Evolutionary conservation across 306 rosid species (phyloP).

Genomic region (Vigna mungo): DNA sequence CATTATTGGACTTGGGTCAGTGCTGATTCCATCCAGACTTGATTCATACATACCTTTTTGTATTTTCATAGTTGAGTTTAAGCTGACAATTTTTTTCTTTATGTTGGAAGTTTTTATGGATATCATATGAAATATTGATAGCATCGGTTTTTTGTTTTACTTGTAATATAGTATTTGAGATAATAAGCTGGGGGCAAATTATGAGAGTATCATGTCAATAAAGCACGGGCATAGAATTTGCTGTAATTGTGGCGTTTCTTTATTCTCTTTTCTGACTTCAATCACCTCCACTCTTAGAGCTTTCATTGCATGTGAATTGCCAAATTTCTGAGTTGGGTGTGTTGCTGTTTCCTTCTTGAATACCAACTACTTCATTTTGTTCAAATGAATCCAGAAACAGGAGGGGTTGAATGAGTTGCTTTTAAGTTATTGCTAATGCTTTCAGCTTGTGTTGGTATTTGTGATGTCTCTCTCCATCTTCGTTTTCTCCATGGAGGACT

Average conservation of each 20-base stretch:
- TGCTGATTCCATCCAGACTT: conserved; percentile 57
- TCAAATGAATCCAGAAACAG: not conserved
- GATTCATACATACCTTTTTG: conserved; percentile 21
- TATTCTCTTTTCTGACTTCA: not conserved
- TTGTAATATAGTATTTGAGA: conserved; percentile 42
- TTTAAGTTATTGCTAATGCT: no score
- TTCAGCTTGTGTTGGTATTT: no score
- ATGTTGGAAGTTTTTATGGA: conserved; percentile 21
- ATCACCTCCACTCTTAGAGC: not conserved
- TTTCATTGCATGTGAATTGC: conserved; percentile 2
- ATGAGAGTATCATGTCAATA: conserved; percentile 32
- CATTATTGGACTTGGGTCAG: conserved; percentile 97
- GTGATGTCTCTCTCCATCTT: no score
- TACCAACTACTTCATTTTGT: not conserved
- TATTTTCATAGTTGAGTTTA: not conserved
- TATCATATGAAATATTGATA: conserved; percentile 14
- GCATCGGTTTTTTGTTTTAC: conserved; percentile 9
- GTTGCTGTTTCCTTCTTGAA: conserved; percentile 24
- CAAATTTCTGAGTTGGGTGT: not conserved
- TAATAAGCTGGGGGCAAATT: conserved; percentile 18
- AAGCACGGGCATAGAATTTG: conserved; percentile 23
- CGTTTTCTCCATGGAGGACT: no score
- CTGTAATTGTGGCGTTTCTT: no score
- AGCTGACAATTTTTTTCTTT: conserved; percentile 33
- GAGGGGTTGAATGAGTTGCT: no score